Base-by-base conservation (phyloP, 2,329 filamentous ascomycete genomes). In the Talaromyces sp. region DNA sequence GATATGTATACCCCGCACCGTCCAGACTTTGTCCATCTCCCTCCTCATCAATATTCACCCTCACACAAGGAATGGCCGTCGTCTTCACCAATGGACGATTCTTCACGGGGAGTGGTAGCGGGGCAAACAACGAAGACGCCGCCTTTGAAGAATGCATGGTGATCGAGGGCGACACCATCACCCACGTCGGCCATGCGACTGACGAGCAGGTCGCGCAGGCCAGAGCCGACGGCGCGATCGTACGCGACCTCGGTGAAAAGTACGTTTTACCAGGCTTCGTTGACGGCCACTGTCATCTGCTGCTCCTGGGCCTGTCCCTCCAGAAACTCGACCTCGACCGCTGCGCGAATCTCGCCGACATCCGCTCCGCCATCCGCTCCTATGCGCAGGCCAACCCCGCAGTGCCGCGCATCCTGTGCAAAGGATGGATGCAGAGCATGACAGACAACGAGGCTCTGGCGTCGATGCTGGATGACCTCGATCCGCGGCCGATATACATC, bases 391-490 rank as follows among this genome's bases (percentile, higher is more conserved):
- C 68, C 14, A 69, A 80, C 58, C 77, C 78, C 0, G 64, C 73
- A 1, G 70, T 73, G 5, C 68, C 75, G 35, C 73, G 77, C 3
- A 76, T 82, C 13, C 55, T 81, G 24, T 81, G 80, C 61, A 73
- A 72, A 60, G 77, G 78, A 9, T 82, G 80, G 80, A 79, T 81
- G 71, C 79, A 81, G 58, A 73, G 69, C n/a, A 77, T 77, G 67
- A 81, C 78, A 2, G 66, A 75, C 21, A 75, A 77, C 5, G 61
- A 75, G 26, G 78, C 80, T 0, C 70, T 79, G 53, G 78, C 79
- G 0, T 76, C 69, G 27, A 78, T 79, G 74, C 64, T 82, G 27
- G 80, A 82, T 63, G 80, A 78, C 63, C 68, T 82, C 8, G 80
- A 81, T 62, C 65, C 73, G 0, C 71, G 79, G 32, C 80, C 80